Evolutionary conservation across 192 early-diverging fungal genomes (phyloP).

Genomic region (Rhizophagus sp.): DNA sequence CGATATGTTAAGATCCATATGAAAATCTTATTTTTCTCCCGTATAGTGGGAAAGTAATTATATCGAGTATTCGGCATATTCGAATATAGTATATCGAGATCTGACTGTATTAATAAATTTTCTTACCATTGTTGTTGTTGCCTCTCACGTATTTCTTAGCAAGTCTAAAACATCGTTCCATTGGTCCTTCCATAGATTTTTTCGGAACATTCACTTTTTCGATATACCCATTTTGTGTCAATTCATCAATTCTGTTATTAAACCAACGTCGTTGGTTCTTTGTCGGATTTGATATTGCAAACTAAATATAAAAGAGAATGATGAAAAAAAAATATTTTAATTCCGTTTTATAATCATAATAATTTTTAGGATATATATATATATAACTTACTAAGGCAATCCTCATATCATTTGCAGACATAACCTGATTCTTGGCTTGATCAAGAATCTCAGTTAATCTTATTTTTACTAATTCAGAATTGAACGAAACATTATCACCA

Average conservation of each 20-base stretch:
- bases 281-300: constrained; percentile 42
- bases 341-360: neutral
- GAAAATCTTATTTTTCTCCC: too few relatives aligned
- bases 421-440: constrained; percentile 50
- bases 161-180: constrained; percentile 55
- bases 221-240: constrained; percentile 52
- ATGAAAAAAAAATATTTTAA: neutral
- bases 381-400: constrained; percentile 51
- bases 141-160: constrained; percentile 41
- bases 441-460: constrained; percentile 55
- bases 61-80: too few relatives aligned
- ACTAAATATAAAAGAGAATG: neutral
- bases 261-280: constrained; percentile 58
- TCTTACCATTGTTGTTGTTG: constrained; percentile 18
- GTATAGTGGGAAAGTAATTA: too few relatives aligned
- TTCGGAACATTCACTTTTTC: constrained; percentile 38
- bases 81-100: too few relatives aligned
- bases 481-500: constrained; percentile 43
- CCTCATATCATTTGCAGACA: constrained; percentile 56
- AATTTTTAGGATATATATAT: neutral
- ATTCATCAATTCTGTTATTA: constrained; percentile 51
- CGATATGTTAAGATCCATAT: too few relatives aligned
- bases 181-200: constrained; percentile 14
- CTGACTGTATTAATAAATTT: neutral
- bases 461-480: constrained; percentile 57